Percentiles rank a stretch among this genome's conserved stretches.
phyloP scores from a whole-genome alignment of 257 asterid genomes.

The Leptodermis oblonga region DNA sequence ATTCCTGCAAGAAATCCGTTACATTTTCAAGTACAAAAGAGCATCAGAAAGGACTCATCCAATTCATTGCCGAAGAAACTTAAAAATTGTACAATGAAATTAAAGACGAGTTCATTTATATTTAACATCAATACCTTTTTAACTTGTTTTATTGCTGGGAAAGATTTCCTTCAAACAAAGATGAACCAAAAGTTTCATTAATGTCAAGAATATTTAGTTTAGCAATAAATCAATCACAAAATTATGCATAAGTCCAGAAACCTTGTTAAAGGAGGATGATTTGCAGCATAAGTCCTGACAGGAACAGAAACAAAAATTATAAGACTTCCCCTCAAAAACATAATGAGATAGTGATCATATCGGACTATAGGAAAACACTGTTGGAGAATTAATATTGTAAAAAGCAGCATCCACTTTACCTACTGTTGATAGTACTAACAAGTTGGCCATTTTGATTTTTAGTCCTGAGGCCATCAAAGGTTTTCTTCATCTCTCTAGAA shows the following conservation, averaged over 20 bases:
- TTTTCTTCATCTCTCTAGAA: constrained; percentile 32
- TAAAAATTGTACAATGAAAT: constrained; percentile 13
- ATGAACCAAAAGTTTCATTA: constrained; percentile 28
- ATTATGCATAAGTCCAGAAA: constrained; percentile 22
- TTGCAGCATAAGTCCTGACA: constrained; percentile 47
- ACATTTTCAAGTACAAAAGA: neutral
- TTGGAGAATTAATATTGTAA: constrained; percentile 9
- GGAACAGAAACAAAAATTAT: constrained; percentile 22
- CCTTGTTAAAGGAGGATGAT: constrained; percentile 55
- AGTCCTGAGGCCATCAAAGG: constrained; percentile 33
- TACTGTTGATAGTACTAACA: constrained; percentile 29
- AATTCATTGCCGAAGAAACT: neutral
- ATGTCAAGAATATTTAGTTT: constrained; percentile 16
- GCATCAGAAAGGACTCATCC: neutral
- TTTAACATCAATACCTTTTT: constrained; percentile 31
- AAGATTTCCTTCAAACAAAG: constrained; percentile 57
- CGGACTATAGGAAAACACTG: neutral
- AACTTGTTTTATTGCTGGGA: constrained; percentile 52
- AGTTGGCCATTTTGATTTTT: constrained; percentile 39
- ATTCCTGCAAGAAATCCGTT: constrained; percentile 31
- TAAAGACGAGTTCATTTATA: constrained; percentile 43
- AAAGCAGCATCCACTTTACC: constrained; percentile 31
- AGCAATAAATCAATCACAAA: constrained; percentile 17
- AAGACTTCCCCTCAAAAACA: neutral
- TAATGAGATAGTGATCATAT: constrained; percentile 4